phyloP scores from a whole-genome alignment of 2,329 filamentous ascomycete genomes.

The Aureobasidium sp. region DNA sequence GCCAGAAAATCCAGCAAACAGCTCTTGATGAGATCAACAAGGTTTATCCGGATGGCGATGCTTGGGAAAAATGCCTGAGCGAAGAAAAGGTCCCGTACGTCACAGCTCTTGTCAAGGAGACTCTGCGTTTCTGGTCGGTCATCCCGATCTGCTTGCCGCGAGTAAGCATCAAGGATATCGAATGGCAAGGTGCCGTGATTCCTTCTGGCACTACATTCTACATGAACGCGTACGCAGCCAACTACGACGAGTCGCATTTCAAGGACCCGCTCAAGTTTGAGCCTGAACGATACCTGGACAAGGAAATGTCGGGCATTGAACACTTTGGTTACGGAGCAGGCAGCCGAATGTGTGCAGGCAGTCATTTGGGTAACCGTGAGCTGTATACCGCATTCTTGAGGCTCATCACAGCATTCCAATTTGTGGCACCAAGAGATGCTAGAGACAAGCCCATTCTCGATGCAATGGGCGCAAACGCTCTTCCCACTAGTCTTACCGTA shows the following conservation, averaged over 20 bases:
- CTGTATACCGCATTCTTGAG: conserved; percentile 41
- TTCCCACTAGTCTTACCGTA: conserved; percentile 31
- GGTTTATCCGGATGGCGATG: conserved; percentile 63
- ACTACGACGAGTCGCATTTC: conserved; percentile 65
- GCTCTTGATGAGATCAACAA: conserved; percentile 63
- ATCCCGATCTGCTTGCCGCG: conserved; percentile 72
- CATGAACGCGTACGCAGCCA: conserved; percentile 68
- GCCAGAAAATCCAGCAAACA: conserved; percentile 61
- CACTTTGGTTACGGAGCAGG: conserved; percentile 43
- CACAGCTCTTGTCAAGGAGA: conserved; percentile 70
- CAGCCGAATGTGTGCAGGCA: conserved; percentile 34
- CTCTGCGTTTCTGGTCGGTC: conserved; percentile 69
- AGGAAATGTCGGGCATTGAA: conserved; percentile 39
- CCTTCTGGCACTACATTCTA: conserved; percentile 73
- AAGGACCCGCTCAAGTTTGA: conserved; percentile 53
- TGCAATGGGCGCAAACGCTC: conserved; percentile 37
- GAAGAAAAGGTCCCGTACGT: conserved; percentile 73
- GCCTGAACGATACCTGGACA: conserved; percentile 61
- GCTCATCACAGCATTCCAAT: conserved; percentile 40
- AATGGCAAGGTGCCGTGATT: conserved; percentile 58
- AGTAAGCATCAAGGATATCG: conserved; percentile 62
- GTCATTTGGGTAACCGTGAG: conserved; percentile 33
- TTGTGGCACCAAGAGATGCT: conserved; percentile 33
- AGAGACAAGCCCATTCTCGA: conserved; percentile 37
- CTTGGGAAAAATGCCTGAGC: conserved; percentile 64